Base-by-base conservation (phyloP, 768 basidiomycete genomes). In the Russula ochroleuca region DNA sequence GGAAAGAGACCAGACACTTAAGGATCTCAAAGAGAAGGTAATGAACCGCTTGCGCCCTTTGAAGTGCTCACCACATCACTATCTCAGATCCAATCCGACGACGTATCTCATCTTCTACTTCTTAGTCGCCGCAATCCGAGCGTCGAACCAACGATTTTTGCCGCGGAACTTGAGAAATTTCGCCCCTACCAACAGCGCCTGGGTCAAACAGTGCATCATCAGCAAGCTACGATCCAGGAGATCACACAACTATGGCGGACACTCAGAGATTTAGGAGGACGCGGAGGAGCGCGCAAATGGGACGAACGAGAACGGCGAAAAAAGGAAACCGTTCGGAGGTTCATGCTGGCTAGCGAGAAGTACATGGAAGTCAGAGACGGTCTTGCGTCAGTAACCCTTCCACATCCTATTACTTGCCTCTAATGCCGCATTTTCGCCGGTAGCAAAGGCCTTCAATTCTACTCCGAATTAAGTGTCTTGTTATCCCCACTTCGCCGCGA, bases 21-120 rank as follows among this genome's bases (percentile, higher is more conserved):
- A 91, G 72, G 97, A 98, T 71, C 78, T 99, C 54, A 99, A 98
- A 73, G 95, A 98, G 49, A 97, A 96, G 84, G 95, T 94, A 59
- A 49, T 61, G 50, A 45, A 21, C 3, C 17, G 57, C 19, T 41
- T 56, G 38, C 13, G 21, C 15, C 40, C 37, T 56, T 48, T 5
- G 50, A 40, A 41, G 45, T 23, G 23, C 40, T 59, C 25, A 63
- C 58, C 31, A 33, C 11, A 64, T 49, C 33, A 8, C 51, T 48
- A 33, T 33, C 55, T 17, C 25, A 98, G 94, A 83, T 97, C 52
- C 97, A 98, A 85, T 79, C 81, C 31, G 97, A 99, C 75, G 97
- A 99, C 68, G 96, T 98, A 31, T 99, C 96, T 0, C 93, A 96
- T 72, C 80, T 97, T 1, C 83, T 98, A 0, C 82, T 99, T 5